Percentiles rank a stretch among this genome's conserved stretches.
Conservation (phyloP, 805 yeast species). For the Saccharomycopsis babjevae region DNA sequence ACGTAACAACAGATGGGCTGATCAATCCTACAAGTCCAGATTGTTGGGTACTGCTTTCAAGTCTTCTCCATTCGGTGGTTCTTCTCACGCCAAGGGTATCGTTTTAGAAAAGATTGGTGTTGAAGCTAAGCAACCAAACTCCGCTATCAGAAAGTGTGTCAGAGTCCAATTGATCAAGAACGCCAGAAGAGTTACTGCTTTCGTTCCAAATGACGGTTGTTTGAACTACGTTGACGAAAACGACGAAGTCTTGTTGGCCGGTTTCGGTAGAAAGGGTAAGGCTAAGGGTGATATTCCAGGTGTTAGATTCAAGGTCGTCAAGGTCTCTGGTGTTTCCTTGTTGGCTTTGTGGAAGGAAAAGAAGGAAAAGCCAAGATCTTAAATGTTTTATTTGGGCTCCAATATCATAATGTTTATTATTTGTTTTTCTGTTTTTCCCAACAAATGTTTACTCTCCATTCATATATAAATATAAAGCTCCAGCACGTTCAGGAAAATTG, state of each 20-base stretch:
- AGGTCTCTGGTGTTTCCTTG: constrained; percentile 99
- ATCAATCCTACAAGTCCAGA: constrained; percentile 95
- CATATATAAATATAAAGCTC: background rate
- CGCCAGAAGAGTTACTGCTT: constrained; percentile 99
- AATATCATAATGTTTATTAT: background rate
- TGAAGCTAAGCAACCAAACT: constrained; percentile 99
- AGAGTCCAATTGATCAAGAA: constrained; percentile 99
- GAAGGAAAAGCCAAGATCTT: constrained; percentile 99
- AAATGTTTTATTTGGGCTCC: constrained; percentile 25
- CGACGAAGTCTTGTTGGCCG: constrained; percentile 99
- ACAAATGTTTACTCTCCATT: background rate
- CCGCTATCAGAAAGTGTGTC: constrained; percentile 99
- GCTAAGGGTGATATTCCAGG: constrained; percentile 99
- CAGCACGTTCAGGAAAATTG: background rate
- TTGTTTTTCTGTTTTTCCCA: background rate
- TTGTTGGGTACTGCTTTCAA: constrained; percentile 99
- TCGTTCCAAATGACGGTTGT: constrained; percentile 99
- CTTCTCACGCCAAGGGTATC: constrained; percentile 99
- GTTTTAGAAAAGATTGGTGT: constrained; percentile 99
- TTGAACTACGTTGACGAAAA: constrained; percentile 99
- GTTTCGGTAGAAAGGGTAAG: constrained; percentile 99
- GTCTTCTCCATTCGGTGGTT: constrained; percentile 99
- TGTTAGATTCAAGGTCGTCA: constrained; percentile 99
- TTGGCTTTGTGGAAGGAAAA: constrained; percentile 99
- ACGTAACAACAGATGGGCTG: constrained; percentile 99